Evolutionary conservation across 495 filamentous ascomycete species (phyloP).

Genomic region (Bathelium albidoporum): DNA sequence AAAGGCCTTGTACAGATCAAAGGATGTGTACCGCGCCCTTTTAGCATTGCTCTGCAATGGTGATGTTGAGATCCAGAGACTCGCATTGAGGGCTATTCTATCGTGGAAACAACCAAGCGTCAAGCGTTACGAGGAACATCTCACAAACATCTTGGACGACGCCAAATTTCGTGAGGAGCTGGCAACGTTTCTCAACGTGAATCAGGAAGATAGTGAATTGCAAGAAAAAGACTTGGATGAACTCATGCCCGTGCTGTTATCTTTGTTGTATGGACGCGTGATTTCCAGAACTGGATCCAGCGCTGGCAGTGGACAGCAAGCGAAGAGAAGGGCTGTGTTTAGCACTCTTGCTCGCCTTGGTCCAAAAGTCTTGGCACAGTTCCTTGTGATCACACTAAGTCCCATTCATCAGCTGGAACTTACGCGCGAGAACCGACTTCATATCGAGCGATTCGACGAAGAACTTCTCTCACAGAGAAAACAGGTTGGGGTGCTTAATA

Average conservation of each 20-base stretch:
- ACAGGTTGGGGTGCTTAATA: slow-evolving; percentile 79
- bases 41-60: slow-evolving; percentile 70
- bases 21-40: slow-evolving; percentile 64
- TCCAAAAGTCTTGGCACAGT: slow-evolving; percentile 58
- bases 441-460: slow-evolving; percentile 39
- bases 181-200: slow-evolving; percentile 61
- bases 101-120: slow-evolving; percentile 76
- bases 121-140: slow-evolving; percentile 70
- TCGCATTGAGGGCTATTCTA: slow-evolving; percentile 71
- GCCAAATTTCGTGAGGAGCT: slow-evolving; percentile 86
- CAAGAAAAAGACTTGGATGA: slow-evolving; percentile 58
- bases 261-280: slow-evolving; percentile 79
- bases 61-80: slow-evolving; percentile 78
- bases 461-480: slow-evolving; percentile 56
- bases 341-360: slow-evolving; percentile 49
- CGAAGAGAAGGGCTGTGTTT: slow-evolving; percentile 54
- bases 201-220: slow-evolving; percentile 63
- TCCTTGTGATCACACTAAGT: slow-evolving; percentile 74
- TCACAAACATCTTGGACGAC: slow-evolving; percentile 84
- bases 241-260: slow-evolving; percentile 74
- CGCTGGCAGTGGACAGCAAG: slow-evolving; percentile 39
- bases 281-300: slow-evolving; percentile 66
- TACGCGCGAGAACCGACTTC: slow-evolving; percentile 41
- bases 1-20: slow-evolving; percentile 63
- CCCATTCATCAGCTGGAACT: slow-evolving; percentile 49